Evolutionary conservation across 768 basidiomycete genomes (phyloP), one percentile per base, ranked within the genome.

Genomic region (Rubroboletus pulcherrimus): DNA sequence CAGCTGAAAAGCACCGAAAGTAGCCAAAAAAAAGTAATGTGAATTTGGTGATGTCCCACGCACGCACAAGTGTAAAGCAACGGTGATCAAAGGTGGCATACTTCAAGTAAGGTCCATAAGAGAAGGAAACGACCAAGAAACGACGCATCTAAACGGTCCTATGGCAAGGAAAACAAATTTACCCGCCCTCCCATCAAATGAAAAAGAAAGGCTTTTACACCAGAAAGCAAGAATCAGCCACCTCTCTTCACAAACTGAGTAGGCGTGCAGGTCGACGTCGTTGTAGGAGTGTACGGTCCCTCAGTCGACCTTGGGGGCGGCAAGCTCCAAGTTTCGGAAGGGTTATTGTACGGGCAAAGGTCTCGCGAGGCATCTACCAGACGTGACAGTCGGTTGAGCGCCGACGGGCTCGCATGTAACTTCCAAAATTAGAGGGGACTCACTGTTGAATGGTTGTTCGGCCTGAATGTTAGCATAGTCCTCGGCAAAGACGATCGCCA

Each of bases 401-500:
- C 14, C n/a, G 1, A 15, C 19, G 11, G 2, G 1, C 50, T 11
- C 41, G 26, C 24, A 24, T 26, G 26, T 26, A 26, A 2, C 2
- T 21, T 24, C 15, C 21, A 7, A 37, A 14, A 54, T 19, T 1
- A 40, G 48, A 14, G 31, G n/a, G 11, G 5, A 47, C 56, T 52
- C 45, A 58, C 55, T 47, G 30, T 19, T 41, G 19, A 41, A 2
- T 4, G 51, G 57, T 19, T 49, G 38, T 14, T 38, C 21, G 34
- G 43, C 38, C 5, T 19, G 48, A 17, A 60, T 58, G 44, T 7
- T 31, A 0, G 38, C 51, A 29, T 53, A 59, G 37, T 60, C 58
- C 19, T 61, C 60, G 7, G 37, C 38, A 50, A 61, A 57, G 17
- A 62, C 51, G 24, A 62, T 51, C 5, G 61, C 49, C 61, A 61